Evolutionary conservation across 306 rosid genomes (phyloP).

Genomic region (Gastrolobium villosum): DNA sequence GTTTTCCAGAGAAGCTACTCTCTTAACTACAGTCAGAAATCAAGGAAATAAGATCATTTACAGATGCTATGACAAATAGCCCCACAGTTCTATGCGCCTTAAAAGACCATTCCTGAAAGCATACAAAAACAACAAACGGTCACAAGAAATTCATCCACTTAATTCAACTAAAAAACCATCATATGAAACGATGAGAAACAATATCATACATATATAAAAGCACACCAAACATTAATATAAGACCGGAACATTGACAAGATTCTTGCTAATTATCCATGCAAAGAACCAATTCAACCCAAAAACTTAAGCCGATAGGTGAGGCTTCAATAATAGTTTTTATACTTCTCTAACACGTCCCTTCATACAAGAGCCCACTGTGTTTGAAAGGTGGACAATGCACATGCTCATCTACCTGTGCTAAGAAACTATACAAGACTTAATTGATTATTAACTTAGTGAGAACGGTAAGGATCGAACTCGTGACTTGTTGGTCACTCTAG

Average conservation of each 20-base stretch:
- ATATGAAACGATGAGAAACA: conserved; percentile 17
- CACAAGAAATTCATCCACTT: conserved; percentile 22
- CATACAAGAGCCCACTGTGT: too few relatives aligned
- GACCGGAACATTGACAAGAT: conserved; percentile 4
- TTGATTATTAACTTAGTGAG: too few relatives aligned
- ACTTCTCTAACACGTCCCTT: too few relatives aligned
- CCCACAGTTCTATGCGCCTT: conserved; percentile 24
- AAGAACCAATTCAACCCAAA: too few relatives aligned
- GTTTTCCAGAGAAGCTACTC: conserved; percentile 51
- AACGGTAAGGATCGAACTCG: too few relatives aligned
- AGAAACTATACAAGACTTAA: too few relatives aligned
- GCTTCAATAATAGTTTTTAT: too few relatives aligned
- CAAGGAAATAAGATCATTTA: conserved; percentile 45
- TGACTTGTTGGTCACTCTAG: too few relatives aligned
- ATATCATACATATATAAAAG: neutral
- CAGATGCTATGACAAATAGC: conserved; percentile 38
- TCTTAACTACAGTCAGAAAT: conserved; percentile 53
- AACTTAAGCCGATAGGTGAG: too few relatives aligned
- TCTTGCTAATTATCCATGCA: conserved; percentile 5
- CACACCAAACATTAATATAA: conserved; percentile 4
- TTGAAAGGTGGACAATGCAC: too few relatives aligned
- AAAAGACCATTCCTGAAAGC: conserved; percentile 42
- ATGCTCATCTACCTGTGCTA: too few relatives aligned
- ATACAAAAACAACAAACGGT: conserved; percentile 42
- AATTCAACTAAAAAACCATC: conserved; percentile 27